Conservation (phyloP, 2,329 filamentous ascomycete genomes). For the Claviceps sp. region DNA sequence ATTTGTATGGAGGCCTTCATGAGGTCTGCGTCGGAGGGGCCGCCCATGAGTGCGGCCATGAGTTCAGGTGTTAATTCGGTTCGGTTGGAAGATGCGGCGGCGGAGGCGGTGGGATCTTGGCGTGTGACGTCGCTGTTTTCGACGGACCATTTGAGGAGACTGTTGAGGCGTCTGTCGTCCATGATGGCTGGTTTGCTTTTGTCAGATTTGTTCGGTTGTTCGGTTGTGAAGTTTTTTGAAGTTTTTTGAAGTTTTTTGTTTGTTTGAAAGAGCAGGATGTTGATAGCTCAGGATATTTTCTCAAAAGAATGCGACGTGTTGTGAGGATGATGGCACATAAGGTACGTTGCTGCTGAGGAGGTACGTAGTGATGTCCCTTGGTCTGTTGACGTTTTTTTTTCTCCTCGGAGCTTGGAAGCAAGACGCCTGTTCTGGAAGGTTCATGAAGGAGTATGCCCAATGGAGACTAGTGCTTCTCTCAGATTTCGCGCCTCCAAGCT, state of each 20-base stretch:
- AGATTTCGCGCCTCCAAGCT: not conserved
- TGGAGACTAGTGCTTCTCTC: constrained; percentile 12
- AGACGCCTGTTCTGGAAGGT: constrained; percentile 27
- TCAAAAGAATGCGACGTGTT: no score
- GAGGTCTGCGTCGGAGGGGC: constrained; percentile 77
- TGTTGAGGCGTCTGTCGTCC: constrained; percentile 48
- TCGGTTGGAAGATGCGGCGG: constrained; percentile 19
- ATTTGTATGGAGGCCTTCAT: constrained; percentile 78
- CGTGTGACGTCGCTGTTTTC: constrained; percentile 28
- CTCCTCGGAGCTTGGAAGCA: constrained; percentile 3
- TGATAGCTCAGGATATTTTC: no score
- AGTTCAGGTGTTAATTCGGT: constrained; percentile 51
- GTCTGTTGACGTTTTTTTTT: not conserved
- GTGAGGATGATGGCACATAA: not conserved
- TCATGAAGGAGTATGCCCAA: constrained; percentile 16
- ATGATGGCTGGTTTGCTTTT: not conserved
- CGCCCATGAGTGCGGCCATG: constrained; percentile 66
- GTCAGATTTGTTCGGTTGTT: not conserved
- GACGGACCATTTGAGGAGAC: constrained; percentile 66
- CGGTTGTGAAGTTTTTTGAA: not conserved
- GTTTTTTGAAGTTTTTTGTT: not conserved
- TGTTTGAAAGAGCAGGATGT: not conserved
- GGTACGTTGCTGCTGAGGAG: no score
- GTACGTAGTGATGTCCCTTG: no score
- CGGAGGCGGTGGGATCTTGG: constrained; percentile 15